Percentiles rank a stretch among this genome's conserved stretches.
These are phyloP conservation scores for Saccharomycopsis sp. DNA, from an alignment of 805 yeast genomes.

Conservation along the genomic window DNA sequence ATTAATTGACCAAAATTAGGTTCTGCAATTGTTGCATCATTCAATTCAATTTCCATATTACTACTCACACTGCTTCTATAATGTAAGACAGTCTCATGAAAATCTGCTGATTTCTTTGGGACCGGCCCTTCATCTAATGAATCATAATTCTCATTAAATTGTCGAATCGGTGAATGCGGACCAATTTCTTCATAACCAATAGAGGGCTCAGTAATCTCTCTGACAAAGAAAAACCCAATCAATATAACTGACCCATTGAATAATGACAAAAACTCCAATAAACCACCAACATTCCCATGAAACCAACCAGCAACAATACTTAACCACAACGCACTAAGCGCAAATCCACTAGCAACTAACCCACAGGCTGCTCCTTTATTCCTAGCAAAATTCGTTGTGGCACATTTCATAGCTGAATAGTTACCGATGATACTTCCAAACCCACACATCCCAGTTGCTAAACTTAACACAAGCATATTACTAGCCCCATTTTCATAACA, in stretches of 20 bases:
- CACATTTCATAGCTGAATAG: slow-evolving; percentile 37
- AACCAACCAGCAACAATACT: slow-evolving; percentile 53
- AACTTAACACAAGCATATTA: slow-evolving; percentile 30
- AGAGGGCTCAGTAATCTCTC: slow-evolving; percentile 24
- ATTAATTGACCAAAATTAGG: not conserved
- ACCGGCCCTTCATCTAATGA: not conserved
- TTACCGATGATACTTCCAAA: slow-evolving; percentile 18
- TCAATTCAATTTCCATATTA: too few relatives aligned
- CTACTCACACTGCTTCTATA: not conserved
- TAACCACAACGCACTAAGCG: slow-evolving; percentile 61
- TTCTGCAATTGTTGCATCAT: not conserved
- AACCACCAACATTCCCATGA: slow-evolving; percentile 44
- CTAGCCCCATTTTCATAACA: slow-evolving; percentile 38
- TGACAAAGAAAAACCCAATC: slow-evolving; percentile 39
- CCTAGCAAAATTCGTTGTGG: slow-evolving; percentile 60
- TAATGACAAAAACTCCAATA: slow-evolving; percentile 48
- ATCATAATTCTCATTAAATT: not conserved
- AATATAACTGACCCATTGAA: slow-evolving; percentile 44
- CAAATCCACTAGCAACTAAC: slow-evolving; percentile 61
- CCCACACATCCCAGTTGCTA: slow-evolving; percentile 12
- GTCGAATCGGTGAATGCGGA: not conserved
- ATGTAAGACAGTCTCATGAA: not conserved
- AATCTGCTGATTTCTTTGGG: not conserved
- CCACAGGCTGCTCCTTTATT: slow-evolving; percentile 68
- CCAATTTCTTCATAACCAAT: slow-evolving; percentile 1